Conservation (phyloP, 2,329 filamentous ascomycete species). For the Drechslerella dactyloides region DNA sequence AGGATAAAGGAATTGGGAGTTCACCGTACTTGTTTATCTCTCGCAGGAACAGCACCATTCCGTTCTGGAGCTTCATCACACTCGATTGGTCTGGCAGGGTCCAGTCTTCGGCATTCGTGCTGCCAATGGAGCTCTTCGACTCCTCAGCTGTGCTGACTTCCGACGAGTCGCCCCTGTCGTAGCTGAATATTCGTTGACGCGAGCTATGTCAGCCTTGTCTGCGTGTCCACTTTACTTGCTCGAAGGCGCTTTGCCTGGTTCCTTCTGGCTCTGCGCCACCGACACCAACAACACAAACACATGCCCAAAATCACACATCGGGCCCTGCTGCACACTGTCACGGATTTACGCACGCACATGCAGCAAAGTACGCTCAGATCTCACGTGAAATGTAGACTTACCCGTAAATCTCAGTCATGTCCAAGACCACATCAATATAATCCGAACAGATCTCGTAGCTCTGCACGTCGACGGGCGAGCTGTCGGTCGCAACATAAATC, state of each 20-base stretch:
- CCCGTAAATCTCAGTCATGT: constrained; percentile 94
- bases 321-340: neutral
- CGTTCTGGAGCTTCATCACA: constrained; percentile 71
- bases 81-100: constrained; percentile 70
- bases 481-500: constrained; percentile 97
- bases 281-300: neutral
- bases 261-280: neutral
- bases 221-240: neutral
- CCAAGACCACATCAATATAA: constrained; percentile 97
- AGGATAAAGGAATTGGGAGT: constrained; percentile 8
- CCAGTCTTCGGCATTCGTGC: constrained; percentile 29
- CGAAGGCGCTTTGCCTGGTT: neutral
- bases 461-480: constrained; percentile 87
- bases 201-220: constrained; percentile 20
- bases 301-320: too few relatives aligned
- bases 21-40: constrained; percentile 67
- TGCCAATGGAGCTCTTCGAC: constrained; percentile 41
- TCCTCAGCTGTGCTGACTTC: constrained; percentile 59
- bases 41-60: constrained; percentile 70
- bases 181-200: constrained; percentile 29
- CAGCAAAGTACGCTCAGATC: neutral
- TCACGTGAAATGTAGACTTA: constrained; percentile 58
- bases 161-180: constrained; percentile 62
- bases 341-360: neutral
- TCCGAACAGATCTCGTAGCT: constrained; percentile 98